Conservation (phyloP, 805 yeast genomes). For the Starmerella potacharoeniae region DNA sequence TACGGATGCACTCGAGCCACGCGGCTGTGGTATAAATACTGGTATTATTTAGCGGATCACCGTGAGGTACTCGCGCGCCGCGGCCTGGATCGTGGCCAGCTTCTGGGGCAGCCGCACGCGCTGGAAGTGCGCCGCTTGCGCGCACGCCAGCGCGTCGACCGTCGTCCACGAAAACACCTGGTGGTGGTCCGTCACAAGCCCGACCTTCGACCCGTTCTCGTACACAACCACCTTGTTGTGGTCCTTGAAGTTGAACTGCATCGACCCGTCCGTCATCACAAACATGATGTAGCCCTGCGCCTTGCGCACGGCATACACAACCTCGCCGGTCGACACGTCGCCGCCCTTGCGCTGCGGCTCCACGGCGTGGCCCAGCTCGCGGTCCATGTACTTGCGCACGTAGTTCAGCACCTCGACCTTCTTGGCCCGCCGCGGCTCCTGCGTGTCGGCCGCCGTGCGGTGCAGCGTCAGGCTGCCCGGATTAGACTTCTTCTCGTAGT, state of each 20-base stretch:
- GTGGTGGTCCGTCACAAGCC: constrained; percentile 46
- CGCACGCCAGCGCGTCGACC: constrained; percentile 11
- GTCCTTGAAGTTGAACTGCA: constrained; percentile 91
- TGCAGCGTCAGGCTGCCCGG: constrained; percentile 21
- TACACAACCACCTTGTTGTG: constrained; percentile 81
- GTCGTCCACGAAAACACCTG: constrained; percentile 17
- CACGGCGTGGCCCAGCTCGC: constrained; percentile 56
- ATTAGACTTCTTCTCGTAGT: constrained; percentile 44
- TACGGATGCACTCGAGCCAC: neutral
- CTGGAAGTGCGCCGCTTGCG: constrained; percentile 15
- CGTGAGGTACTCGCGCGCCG: constrained; percentile 10
- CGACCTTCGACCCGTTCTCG: constrained; percentile 60
- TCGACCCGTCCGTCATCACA: constrained; percentile 80
- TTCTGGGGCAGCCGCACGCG: constrained; percentile 11
- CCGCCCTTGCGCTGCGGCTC: constrained; percentile 43
- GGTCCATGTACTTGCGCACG: constrained; percentile 85
- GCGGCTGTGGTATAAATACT: neutral
- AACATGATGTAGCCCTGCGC: constrained; percentile 77
- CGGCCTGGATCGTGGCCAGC: constrained; percentile 10
- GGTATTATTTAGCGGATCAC: neutral
- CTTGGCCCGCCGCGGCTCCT: constrained; percentile 32
- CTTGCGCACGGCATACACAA: constrained; percentile 73
- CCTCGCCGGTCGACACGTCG: constrained; percentile 32
- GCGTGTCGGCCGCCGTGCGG: constrained; percentile 34
- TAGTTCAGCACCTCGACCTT: constrained; percentile 75